A percentile compares a stretch with the other conserved stretches of the same genome.
phyloP scores from a whole-genome alignment of 108 stramenopile species.

The Parietichytrium sp. region DNA sequence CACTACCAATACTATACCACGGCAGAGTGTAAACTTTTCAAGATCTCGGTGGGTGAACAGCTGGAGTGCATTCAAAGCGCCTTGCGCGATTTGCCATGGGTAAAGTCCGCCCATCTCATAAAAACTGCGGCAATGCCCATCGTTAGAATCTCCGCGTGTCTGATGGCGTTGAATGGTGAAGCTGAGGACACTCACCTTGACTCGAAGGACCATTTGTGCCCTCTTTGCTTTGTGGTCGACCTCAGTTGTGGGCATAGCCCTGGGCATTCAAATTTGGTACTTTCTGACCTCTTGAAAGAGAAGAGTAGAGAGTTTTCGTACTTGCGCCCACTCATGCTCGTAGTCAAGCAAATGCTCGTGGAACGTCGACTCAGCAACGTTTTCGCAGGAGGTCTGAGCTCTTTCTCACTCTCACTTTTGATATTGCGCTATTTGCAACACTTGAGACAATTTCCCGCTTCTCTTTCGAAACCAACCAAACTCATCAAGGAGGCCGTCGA shows the following conservation, averaged over 20 bases:
- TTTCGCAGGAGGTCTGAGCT: constrained; percentile 4
- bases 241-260: not conserved
- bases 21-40: not conserved
- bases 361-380: not conserved
- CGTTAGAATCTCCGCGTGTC: not conserved
- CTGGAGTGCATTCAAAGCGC: constrained; percentile 5
- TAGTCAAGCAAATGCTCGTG: constrained; percentile 3
- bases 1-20: not conserved
- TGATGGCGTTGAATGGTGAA: constrained; percentile 13
- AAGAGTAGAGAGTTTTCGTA: not conserved
- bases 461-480: no score
- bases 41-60: constrained; percentile 16
- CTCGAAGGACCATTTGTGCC: not conserved
- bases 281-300: not conserved
- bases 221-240: constrained; percentile 12
- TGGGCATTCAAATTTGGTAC: not conserved
- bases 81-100: not conserved
- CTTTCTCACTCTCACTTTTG: not conserved
- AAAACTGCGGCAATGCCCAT: not conserved
- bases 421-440: not conserved
- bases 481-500: no score
- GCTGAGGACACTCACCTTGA: constrained; percentile 18
- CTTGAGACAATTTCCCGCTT: no score
- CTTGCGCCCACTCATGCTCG: not conserved
- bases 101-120: not conserved